phyloP scores from a whole-genome alignment of 1,139 yeast species.

The Yamadazyma pseudoaaseri region DNA sequence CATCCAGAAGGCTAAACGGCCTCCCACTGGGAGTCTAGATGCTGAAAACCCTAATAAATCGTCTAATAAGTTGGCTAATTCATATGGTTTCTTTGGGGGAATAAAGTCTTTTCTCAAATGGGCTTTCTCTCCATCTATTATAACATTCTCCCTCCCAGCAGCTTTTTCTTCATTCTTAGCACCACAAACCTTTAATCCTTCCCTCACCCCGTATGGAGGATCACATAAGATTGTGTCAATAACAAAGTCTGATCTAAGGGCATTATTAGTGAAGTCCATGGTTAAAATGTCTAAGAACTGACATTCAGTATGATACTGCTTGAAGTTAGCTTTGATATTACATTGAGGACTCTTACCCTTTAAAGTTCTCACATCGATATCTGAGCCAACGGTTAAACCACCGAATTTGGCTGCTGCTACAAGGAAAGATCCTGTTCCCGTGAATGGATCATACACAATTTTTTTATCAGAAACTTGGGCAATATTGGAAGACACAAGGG shows the following conservation, averaged over 20 bases:
- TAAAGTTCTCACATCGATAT: slow-evolving; percentile 83
- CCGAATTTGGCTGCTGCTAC: slow-evolving; percentile 89
- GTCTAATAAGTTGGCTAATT: slow-evolving; percentile 69
- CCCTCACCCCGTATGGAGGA: slow-evolving; percentile 98
- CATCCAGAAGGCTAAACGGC: slow-evolving; percentile 95
- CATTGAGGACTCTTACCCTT: slow-evolving; percentile 61
- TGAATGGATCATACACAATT: slow-evolving; percentile 88
- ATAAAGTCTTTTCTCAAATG: slow-evolving; percentile 78
- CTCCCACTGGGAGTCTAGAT: slow-evolving; percentile 64
- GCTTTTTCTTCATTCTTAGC: slow-evolving; percentile 60
- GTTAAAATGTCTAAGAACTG: slow-evolving; percentile 74
- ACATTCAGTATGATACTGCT: slow-evolving; percentile 62
- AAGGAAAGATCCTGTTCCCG: slow-evolving; percentile 94
- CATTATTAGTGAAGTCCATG: slow-evolving; percentile 94
- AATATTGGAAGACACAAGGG: slow-evolving; percentile 81
- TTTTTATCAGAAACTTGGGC: slow-evolving; percentile 70
- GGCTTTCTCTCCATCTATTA: slow-evolving; percentile 78
- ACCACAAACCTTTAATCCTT: slow-evolving; percentile 91
- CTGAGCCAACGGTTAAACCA: slow-evolving; percentile 81
- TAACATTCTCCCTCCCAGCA: slow-evolving; percentile 64
- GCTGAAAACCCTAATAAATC: slow-evolving; percentile 77
- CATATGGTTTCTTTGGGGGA: slow-evolving; percentile 91
- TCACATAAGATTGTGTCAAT: slow-evolving; percentile 90
- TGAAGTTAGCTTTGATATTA: slow-evolving; percentile 65
- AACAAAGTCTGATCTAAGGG: slow-evolving; percentile 59